These are phyloP conservation scores for Mycena haematopus DNA, from an alignment of 768 basidiomycete genomes.

Conservation along the genomic window DNA sequence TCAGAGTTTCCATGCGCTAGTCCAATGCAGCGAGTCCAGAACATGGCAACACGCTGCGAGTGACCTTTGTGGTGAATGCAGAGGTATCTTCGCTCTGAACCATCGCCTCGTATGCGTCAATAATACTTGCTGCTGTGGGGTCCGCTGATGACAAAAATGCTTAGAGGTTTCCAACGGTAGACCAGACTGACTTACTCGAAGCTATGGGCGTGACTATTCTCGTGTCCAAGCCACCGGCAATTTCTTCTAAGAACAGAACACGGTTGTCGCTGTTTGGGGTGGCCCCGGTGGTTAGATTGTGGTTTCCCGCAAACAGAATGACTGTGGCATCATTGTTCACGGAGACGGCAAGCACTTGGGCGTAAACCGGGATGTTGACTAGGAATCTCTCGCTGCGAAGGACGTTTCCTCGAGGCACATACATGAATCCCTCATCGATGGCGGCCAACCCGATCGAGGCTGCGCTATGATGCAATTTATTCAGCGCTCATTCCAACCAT, in stretches of 20 bases:
- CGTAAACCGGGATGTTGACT: background rate
- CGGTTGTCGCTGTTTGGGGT: background rate
- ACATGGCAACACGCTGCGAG: background rate
- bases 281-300: background rate
- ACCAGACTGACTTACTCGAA: background rate
- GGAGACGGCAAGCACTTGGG: background rate
- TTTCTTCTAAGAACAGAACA: background rate
- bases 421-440: background rate
- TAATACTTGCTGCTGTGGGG: background rate
- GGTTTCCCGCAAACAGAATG: background rate
- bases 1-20: too few relatives aligned
- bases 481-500: background rate
- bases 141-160: background rate
- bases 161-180: background rate
- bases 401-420: background rate
- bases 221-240: background rate
- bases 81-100: constrained; percentile 6
- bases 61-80: background rate
- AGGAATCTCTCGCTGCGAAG: background rate
- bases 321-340: background rate
- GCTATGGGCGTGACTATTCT: background rate
- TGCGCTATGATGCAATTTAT: background rate
- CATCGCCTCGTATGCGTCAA: constrained; percentile 1
- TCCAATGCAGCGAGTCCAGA: too few relatives aligned
- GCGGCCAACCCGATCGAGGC: background rate